Conservation (phyloP, 805 yeast species). For the Metschnikowia reukaufii region DNA sequence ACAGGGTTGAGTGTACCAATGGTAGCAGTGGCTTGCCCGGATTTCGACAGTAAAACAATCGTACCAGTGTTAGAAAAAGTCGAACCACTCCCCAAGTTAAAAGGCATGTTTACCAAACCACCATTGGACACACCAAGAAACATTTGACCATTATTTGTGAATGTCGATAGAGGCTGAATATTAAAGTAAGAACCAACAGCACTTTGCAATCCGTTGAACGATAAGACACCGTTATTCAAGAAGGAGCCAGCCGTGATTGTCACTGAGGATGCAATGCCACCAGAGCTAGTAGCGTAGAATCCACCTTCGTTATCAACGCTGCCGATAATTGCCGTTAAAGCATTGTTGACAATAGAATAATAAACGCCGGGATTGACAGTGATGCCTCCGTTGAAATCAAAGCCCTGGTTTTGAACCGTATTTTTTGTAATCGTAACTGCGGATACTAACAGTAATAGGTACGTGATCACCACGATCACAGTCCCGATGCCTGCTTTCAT, state of each 20-base stretch:
- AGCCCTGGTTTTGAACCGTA: not conserved
- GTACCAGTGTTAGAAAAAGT: constrained; percentile 10
- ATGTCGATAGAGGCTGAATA: constrained; percentile 16
- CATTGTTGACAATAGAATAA: constrained; percentile 13
- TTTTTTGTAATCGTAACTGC: not conserved
- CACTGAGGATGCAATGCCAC: not conserved
- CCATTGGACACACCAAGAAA: constrained; percentile 19
- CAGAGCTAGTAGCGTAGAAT: constrained; percentile 11
- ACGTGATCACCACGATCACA: not conserved
- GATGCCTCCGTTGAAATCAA: constrained; percentile 2
- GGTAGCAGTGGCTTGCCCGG: constrained; percentile 1
- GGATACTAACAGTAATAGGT: not conserved
- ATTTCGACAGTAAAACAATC: constrained; percentile 4
- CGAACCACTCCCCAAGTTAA: constrained; percentile 1
- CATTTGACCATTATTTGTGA: constrained; percentile 25
- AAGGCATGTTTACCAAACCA: constrained; percentile 13
- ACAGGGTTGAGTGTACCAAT: constrained; percentile 13
- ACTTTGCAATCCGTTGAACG: constrained; percentile 24
- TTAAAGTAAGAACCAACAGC: constrained; percentile 19
- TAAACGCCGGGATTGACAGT: constrained; percentile 7
- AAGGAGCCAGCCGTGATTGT: constrained; percentile 2
- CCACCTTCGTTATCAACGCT: constrained; percentile 9
- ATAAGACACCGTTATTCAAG: constrained; percentile 22
- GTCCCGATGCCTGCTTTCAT: not conserved
- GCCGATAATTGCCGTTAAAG: constrained; percentile 4